These are phyloP conservation scores for Starmera stellimalicola DNA, from an alignment of 1,139 yeast species.

Conservation along the genomic window DNA sequence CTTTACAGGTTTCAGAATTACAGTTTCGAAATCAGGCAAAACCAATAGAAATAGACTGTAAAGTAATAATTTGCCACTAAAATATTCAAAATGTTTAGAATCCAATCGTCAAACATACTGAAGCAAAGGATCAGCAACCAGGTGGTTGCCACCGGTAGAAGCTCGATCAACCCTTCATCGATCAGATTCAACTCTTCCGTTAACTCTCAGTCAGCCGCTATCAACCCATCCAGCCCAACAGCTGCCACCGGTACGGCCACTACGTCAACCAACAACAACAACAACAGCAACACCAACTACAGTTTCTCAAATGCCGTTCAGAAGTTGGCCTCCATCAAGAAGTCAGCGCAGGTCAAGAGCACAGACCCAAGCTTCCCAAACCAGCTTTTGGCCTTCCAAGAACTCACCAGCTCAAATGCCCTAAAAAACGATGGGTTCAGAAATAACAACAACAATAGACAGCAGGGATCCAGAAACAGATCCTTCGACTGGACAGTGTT, in stretches of 20 bases:
- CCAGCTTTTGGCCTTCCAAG: slow-evolving; percentile 33
- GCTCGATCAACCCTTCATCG: slow-evolving; percentile 16
- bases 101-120: no score
- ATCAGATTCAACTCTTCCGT: slow-evolving; percentile 19
- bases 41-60: no score
- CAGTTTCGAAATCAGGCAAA: no score
- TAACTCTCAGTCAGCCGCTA: slow-evolving; percentile 6
- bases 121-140: slow-evolving; percentile 19
- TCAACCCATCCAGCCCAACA: background rate
- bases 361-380: slow-evolving; percentile 21
- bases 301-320: background rate
- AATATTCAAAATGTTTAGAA: no score
- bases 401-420: slow-evolving; percentile 33
- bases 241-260: slow-evolving; percentile 2
- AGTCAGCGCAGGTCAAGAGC: slow-evolving; percentile 24
- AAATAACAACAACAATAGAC: background rate
- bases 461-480: no score
- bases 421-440: slow-evolving; percentile 18
- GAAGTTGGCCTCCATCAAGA: slow-evolving; percentile 15
- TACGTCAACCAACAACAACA: slow-evolving; percentile 8
- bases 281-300: background rate
- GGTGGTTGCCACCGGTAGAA: slow-evolving; percentile 19
- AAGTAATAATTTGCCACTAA: no score
- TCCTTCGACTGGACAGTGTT: slow-evolving; percentile 34
- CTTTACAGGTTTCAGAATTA: no score